phyloP scores from a whole-genome alignment of 2,329 filamentous ascomycete genomes.

The Scedosporium aurantiacum region DNA sequence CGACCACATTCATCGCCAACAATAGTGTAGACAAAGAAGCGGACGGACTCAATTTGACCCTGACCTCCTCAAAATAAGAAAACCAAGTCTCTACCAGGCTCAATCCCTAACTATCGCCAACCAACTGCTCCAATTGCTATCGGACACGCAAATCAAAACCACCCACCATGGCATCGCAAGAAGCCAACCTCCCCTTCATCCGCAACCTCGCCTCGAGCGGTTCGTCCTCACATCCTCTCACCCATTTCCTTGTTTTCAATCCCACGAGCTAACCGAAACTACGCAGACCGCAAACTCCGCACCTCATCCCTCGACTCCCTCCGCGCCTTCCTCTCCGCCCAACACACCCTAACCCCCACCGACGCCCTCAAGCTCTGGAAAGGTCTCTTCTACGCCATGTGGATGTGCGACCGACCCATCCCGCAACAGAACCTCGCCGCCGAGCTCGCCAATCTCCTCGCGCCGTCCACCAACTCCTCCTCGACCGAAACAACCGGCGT shows the following conservation, averaged over 20 bases:
- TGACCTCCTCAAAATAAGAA: too few species aligned
- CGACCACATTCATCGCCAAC: background rate
- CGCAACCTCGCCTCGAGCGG: conserved; percentile 77
- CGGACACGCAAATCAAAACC: background rate
- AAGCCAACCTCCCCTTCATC: conserved; percentile 59
- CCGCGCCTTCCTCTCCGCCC: conserved; percentile 60
- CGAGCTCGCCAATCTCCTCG: conserved; percentile 58
- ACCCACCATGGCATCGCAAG: conserved; percentile 27
- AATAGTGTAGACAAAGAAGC: background rate
- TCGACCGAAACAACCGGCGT: conserved; percentile 35
- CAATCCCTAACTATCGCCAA: too few species aligned
- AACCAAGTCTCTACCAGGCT: background rate
- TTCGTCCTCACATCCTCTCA: conserved; percentile 26
- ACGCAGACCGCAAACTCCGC: conserved; percentile 62
- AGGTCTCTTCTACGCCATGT: conserved; percentile 84
- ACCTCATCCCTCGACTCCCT: conserved; percentile 69
- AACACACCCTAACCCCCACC: conserved; percentile 42
- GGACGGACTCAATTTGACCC: background rate
- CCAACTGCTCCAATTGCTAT: too few species aligned
- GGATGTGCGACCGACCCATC: conserved; percentile 85
- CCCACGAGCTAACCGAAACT: background rate
- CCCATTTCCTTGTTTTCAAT: conserved; percentile 2
- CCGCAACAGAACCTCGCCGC: conserved; percentile 74
- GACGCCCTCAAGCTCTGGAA: conserved; percentile 89
- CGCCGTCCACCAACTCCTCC: conserved; percentile 14